Evolutionary conservation across 139 green algal species (phyloP), one percentile per base, ranked within the genome.

Genomic region (Raphidocelis subcapitata): DNA sequence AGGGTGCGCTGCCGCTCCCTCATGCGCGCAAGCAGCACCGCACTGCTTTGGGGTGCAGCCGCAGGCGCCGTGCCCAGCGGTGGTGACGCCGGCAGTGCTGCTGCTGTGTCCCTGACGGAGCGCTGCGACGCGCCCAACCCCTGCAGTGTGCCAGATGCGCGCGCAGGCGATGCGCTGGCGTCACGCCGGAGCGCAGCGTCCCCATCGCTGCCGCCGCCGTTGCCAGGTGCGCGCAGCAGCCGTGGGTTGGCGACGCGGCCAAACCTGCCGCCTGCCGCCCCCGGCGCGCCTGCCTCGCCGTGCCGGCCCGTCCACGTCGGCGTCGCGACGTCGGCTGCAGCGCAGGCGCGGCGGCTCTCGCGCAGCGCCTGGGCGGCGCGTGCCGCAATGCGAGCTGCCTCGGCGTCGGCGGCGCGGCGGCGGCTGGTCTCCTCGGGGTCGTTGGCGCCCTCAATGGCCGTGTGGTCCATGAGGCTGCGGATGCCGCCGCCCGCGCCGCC

Each of bases 231-330:
- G 8, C 12, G 4, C 4, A 65, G 64, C 46, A 76, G 32, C 37
- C 68, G 37, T 20, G 67, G 67, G n/a, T 74, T 74, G 20, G 35
- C 28, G 3, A 65, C 67, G 35, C 62, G 44, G 4, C 69, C 60
- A 63, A 76, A 76, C 59, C 69, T 61, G 4, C 41, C 29, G 20
- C 69, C 69, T 37, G 32, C 18, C 49, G 24, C 51, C 18, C 24
- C 35, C 59, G 55, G 3, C 85, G 20, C 46, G 14, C 86, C 91
- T 4, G 86, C 91, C 20, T 64, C 62, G 2, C 93, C 93, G 21
- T 79, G 85, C 23, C 86, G 67, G 0, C 93, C 93, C 14, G 93
- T 98, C 93, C 93, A 98, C 0, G 93, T 98, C 32, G 93, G 93
- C 46, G 81, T 70, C 61, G 78, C 81, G 28, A 98, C 79, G n/a